These are phyloP conservation scores for Phoma sp. DNA, from an alignment of 2,329 filamentous ascomycete species.

Conservation along the genomic window DNA sequence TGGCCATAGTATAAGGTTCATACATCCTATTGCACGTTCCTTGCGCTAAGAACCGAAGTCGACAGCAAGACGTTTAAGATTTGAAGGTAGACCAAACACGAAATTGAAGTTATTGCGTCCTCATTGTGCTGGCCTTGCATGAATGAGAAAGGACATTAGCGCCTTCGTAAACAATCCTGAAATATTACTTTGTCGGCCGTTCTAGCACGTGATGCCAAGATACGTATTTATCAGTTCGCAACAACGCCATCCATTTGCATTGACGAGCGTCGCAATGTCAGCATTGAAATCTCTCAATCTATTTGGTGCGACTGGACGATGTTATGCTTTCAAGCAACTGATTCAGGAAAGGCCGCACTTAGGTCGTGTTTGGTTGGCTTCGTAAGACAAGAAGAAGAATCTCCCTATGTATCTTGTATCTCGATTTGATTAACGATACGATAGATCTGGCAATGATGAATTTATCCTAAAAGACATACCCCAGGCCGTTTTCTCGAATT, in stretches of 20 bases:
- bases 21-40: too few species aligned
- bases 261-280: neutral
- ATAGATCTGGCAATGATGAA: constrained; percentile 22
- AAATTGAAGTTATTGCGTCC: too few species aligned
- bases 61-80: too few species aligned
- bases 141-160: too few species aligned
- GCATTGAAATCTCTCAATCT: neutral
- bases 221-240: neutral
- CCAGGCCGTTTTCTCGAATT: constrained; percentile 21
- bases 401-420: constrained; percentile 7
- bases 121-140: too few species aligned
- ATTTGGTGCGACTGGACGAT: constrained; percentile 23
- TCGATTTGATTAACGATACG: constrained; percentile 8
- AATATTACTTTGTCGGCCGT: too few species aligned
- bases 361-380: constrained; percentile 41
- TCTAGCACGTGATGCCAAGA: neutral
- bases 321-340: constrained; percentile 40
- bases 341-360: constrained; percentile 42
- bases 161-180: too few species aligned
- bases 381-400: constrained; percentile 9
- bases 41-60: too few species aligned
- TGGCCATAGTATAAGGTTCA: too few species aligned
- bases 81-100: too few species aligned
- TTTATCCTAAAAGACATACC: constrained; percentile 36
- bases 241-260: neutral